phyloP scores from a whole-genome alignment of 2,329 filamentous ascomycete species.

The Ilyonectria robusta region DNA sequence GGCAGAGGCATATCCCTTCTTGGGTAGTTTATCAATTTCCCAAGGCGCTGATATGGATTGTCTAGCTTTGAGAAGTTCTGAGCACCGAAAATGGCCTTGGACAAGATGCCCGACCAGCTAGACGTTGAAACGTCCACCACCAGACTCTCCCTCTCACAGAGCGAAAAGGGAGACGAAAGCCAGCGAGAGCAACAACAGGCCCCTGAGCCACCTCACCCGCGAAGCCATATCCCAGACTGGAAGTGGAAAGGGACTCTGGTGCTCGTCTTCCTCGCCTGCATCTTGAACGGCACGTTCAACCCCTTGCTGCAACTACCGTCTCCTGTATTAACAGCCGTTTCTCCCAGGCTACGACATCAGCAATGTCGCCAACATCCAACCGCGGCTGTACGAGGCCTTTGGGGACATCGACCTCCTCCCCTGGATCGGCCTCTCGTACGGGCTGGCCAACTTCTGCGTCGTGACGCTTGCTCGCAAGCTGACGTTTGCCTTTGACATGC shows the following conservation, averaged over 20 bases:
- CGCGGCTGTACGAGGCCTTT: constrained; percentile 68
- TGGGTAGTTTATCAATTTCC: background rate
- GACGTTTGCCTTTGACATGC: constrained; percentile 51
- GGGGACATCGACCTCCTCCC: constrained; percentile 55
- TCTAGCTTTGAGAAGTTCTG: background rate
- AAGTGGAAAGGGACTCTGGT: constrained; percentile 26
- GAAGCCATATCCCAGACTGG: constrained; percentile 25
- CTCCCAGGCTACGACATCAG: constrained; percentile 57
- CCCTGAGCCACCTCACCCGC: constrained; percentile 12
- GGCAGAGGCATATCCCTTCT: background rate
- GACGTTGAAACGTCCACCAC: constrained; percentile 18
- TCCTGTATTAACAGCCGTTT: background rate
- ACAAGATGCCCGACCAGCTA: constrained; percentile 17
- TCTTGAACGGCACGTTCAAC: constrained; percentile 24
- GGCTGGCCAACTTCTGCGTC: constrained; percentile 51
- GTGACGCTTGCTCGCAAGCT: constrained; percentile 54
- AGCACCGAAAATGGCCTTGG: background rate
- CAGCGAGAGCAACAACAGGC: background rate
- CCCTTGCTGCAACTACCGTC: too few relatives aligned
- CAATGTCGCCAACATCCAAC: constrained; percentile 69
- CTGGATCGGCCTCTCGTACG: constrained; percentile 57
- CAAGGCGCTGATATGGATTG: background rate
- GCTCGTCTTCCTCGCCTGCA: constrained; percentile 24
- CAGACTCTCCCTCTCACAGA: constrained; percentile 20
- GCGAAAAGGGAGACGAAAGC: constrained; percentile 14